Conservation (phyloP, 768 basidiomycete species). For the Trametes cingulata region DNA sequence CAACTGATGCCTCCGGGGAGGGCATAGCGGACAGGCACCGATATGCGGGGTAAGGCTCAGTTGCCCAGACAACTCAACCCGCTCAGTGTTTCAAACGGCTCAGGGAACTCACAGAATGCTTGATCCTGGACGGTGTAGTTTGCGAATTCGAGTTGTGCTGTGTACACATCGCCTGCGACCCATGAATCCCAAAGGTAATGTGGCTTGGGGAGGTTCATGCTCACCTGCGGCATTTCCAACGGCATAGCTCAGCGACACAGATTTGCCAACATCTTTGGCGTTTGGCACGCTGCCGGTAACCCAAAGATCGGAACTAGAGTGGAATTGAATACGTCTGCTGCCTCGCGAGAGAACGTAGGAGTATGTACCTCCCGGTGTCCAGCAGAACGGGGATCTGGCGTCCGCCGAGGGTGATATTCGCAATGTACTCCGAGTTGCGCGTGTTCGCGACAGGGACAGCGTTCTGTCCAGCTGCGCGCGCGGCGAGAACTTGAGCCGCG, state of each 20-base stretch:
- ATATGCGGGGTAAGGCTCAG: neutral
- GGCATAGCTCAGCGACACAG: slow-evolving; percentile 62
- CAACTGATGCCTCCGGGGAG: too few species aligned
- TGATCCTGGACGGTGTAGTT: slow-evolving; percentile 60
- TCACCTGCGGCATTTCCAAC: slow-evolving; percentile 65
- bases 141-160: slow-evolving; percentile 54
- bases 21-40: too few species aligned
- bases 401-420: slow-evolving; percentile 70
- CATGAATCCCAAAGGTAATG: neutral
- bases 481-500: slow-evolving; percentile 11
- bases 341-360: neutral
- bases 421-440: slow-evolving; percentile 72
- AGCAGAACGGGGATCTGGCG: slow-evolving; percentile 58
- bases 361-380: slow-evolving; percentile 72
- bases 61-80: neutral
- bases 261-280: slow-evolving; percentile 56
- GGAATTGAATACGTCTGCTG: neutral
- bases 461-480: slow-evolving; percentile 19
- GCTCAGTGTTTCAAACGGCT: neutral
- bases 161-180: slow-evolving; percentile 53
- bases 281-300: slow-evolving; percentile 52
- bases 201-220: neutral
- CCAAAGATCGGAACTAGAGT: slow-evolving; percentile 73
- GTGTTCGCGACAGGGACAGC: slow-evolving; percentile 53
- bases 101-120: slow-evolving; percentile 54